A percentile compares a stretch with the other conserved stretches of the same genome.
Evolutionary conservation across 2,329 filamentous ascomycete genomes (phyloP).

Genomic region (Scopulariopsis brevicaulis): DNA sequence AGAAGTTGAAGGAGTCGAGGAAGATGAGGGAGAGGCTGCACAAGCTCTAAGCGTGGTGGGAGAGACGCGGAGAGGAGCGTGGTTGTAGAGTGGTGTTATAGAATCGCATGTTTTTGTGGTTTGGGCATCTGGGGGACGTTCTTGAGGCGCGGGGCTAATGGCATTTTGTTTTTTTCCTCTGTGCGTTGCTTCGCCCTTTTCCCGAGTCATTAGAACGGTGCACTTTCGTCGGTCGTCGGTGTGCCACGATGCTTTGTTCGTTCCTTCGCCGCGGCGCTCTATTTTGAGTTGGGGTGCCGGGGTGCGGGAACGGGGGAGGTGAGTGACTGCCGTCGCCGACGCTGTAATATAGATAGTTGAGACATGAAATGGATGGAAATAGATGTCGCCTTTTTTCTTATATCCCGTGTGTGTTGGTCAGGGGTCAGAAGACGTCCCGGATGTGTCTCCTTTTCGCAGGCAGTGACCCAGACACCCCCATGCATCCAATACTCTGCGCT

Average conservation of each 20-base stretch:
- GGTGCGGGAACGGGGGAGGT: neutral
- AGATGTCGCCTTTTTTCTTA: neutral
- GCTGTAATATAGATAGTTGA: constrained; percentile 5
- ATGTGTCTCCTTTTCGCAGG: no score
- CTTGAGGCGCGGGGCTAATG: neutral
- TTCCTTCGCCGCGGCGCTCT: no score
- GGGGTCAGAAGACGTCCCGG: no score
- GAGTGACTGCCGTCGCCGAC: neutral
- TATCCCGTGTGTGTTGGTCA: neutral
- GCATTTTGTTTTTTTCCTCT: neutral
- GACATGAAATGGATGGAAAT: neutral
- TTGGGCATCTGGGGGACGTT: constrained; percentile 11
- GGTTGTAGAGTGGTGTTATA: neutral
- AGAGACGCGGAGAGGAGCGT: constrained; percentile 8
- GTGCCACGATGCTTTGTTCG: neutral
- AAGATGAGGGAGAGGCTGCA: constrained; percentile 79
- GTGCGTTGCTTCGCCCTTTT: neutral
- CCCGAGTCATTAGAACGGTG: neutral
- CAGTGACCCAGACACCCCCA: no score
- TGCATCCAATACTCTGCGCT: no score
- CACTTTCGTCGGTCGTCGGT: neutral
- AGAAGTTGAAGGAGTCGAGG: constrained; percentile 87
- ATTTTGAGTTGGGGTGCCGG: neutral
- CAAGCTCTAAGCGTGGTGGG: constrained; percentile 33
- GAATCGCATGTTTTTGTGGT: neutral